These are phyloP conservation scores for Ochetophila trinervis DNA, from an alignment of 306 rosid genomes.

Conservation along the genomic window DNA sequence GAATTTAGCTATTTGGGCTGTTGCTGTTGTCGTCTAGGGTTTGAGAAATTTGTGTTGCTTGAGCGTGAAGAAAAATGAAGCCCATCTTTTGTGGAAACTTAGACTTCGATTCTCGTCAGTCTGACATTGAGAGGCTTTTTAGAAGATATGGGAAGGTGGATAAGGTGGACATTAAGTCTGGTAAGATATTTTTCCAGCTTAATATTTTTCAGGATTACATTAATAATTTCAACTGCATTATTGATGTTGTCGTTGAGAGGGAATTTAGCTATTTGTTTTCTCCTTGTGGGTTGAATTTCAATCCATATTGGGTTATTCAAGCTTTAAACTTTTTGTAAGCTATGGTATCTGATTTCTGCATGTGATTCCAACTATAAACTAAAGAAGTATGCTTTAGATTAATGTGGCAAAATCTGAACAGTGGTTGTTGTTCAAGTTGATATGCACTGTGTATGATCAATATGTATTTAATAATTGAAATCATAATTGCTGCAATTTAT, in stretches of 20 bases:
- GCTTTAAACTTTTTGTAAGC: conserved; percentile 12
- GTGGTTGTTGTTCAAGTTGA: conserved; percentile 2
- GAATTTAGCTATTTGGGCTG: background rate
- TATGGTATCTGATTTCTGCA: conserved; percentile 8
- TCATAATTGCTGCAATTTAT: background rate
- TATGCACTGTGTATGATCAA: conserved; percentile 8
- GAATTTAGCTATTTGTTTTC: background rate
- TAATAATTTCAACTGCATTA: background rate
- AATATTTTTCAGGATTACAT: background rate
- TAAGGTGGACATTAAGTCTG: conserved; percentile 79
- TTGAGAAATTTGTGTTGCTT: conserved; percentile 15
- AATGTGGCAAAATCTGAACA: background rate
- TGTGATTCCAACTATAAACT: background rate
- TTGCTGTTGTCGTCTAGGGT: conserved; percentile 20
- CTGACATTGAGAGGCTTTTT: conserved; percentile 75
- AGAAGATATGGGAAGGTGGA: conserved; percentile 79
- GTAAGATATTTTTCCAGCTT: conserved; percentile 30
- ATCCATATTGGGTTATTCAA: background rate
- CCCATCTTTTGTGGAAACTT: conserved; percentile 74
- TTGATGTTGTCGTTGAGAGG: background rate
- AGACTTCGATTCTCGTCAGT: conserved; percentile 76
- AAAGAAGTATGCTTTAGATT: background rate
- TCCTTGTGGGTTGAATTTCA: background rate
- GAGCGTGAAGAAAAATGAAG: conserved; percentile 45
- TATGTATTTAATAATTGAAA: background rate